Evolutionary conservation across 2,329 filamentous ascomycete species (phyloP), one percentile per base, ranked within the genome.

Genomic region (Ceratocystis diversiconidia): DNA sequence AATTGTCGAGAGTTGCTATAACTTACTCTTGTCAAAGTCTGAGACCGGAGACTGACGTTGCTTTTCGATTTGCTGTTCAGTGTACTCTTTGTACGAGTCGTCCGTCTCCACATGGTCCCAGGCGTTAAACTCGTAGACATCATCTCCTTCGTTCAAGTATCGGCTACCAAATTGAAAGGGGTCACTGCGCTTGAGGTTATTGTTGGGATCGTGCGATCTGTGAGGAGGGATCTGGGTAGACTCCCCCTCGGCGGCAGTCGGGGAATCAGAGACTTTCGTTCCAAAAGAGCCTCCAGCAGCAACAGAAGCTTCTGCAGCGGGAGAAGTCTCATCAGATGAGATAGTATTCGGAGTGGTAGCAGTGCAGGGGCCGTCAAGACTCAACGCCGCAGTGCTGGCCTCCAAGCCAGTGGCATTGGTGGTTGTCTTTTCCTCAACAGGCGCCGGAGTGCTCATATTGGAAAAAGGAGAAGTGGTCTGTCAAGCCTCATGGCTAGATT

Each of bases 51-150:
- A 82, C 71, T 87, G 84, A 69, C 92, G 86, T 77, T 99, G 94
- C 76, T 87, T 88, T 60, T 84, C 83, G 73, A 89, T 92, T 77
- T 97, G 94, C 72, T 85, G 77, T 75, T 92, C 85, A 68, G 91
- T 87, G 75, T 94, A 96, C 73, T 88, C 84, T 73, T 87, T 86
- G 80, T 96, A 97, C 50, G 86, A 82, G 71, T 90, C 85, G 77
- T 97, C 92, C 74, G 91, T 91, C 76, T 92, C 87, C 73, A 97
- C 94, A 74, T 99, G 92, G 74, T 99, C 94, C 94, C 94, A 99
- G 46, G 94, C 94, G 75, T 99, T 99, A 83, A 94, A 96, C 75
- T 95, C 88, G 77, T 92, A 99, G 72, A 95, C 89, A 74, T 97
- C 82, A 77, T 96, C 92, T 73, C 85, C 84, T 74, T 92, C 82